Evolutionary conservation across 441 rosid species (phyloP).

Genomic region (Theobroma grandiflorum): DNA sequence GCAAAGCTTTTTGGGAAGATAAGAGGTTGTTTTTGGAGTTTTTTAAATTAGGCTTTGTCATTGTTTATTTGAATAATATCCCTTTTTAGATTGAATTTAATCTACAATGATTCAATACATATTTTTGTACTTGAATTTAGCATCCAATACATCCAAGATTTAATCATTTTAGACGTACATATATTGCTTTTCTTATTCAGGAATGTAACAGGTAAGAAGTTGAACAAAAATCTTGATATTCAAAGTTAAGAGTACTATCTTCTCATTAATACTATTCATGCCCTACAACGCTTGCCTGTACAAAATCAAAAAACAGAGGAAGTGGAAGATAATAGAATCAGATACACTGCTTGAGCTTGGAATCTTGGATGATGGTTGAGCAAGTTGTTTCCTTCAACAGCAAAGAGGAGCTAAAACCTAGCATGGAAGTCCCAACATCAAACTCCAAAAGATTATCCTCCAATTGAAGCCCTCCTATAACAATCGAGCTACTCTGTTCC

Average conservation of each 20-base stretch:
- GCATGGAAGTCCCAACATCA: constrained; percentile 59
- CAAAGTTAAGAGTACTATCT: neutral
- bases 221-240: neutral
- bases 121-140: no score
- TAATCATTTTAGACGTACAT: no score
- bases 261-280: neutral
- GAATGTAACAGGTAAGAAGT: neutral
- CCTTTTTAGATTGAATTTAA: no score
- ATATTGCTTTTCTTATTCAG: neutral
- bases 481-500: constrained; percentile 43
- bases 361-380: constrained; percentile 26
- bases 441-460: constrained; percentile 72
- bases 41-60: no score
- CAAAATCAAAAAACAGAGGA: neutral
- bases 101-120: no score
- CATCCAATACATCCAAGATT: no score
- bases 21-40: no score
- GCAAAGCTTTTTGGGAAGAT: no score
- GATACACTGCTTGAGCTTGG: neutral
- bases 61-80: no score
- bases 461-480: constrained; percentile 68
- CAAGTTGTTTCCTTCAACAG: constrained; percentile 34
- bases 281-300: neutral
- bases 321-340: neutral
- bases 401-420: constrained; percentile 58